Conservation (phyloP, 1,284 basidiomycete species). For the Phellinidium pouzarii region DNA sequence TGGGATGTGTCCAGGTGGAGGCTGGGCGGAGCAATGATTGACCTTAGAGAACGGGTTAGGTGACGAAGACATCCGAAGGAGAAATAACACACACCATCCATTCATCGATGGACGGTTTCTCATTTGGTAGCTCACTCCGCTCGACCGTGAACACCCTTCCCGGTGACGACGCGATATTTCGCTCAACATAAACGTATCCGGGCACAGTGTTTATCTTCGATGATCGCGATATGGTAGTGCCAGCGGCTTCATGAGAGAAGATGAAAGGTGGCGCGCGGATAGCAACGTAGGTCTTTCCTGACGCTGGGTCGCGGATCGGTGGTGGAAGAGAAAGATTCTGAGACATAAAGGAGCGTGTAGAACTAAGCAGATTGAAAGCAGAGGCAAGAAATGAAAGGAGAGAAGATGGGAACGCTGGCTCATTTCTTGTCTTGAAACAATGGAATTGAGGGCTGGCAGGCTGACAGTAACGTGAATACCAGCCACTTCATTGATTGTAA, state of each 20-base stretch:
- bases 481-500: no score
- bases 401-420: background rate
- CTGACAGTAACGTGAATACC: background rate
- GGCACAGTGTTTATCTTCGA: background rate
- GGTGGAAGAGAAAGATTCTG: constrained; percentile 12
- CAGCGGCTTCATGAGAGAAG: background rate
- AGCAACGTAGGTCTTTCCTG: constrained; percentile 18
- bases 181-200: constrained; percentile 16
- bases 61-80: background rate
- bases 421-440: background rate
- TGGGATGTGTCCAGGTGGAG: constrained; percentile 17
- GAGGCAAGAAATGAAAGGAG: background rate
- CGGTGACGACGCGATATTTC: background rate
- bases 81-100: constrained; percentile 14
- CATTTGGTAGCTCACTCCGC: background rate
- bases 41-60: background rate
- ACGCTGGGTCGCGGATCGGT: constrained; percentile 13
- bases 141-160: background rate
- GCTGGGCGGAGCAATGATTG: background rate
- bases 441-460: background rate
- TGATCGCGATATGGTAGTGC: background rate
- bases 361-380: background rate
- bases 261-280: constrained; percentile 18
- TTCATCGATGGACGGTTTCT: constrained; percentile 1
- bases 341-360: constrained; percentile 15